These are phyloP conservation scores for Dendrothele bispora DNA, from an alignment of 768 basidiomycete genomes.

Conservation along the genomic window DNA sequence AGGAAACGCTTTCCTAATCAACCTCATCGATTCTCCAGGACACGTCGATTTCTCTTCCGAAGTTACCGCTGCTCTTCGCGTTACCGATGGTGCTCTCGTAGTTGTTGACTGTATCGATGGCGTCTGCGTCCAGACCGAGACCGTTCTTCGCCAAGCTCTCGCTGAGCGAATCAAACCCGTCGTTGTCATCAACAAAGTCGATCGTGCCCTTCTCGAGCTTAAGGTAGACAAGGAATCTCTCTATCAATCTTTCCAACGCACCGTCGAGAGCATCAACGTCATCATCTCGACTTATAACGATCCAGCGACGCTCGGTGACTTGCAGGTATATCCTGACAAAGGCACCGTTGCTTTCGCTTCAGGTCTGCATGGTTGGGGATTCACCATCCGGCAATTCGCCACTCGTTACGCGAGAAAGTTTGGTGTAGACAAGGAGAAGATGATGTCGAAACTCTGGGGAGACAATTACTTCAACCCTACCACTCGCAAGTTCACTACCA, in stretches of 20 bases:
- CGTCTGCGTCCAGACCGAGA: slow-evolving; percentile 99
- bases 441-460: slow-evolving; percentile 97
- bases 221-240: slow-evolving; percentile 96
- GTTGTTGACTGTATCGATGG: slow-evolving; percentile 99
- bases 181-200: slow-evolving; percentile 99
- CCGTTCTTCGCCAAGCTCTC: slow-evolving; percentile 95
- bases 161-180: slow-evolving; percentile 99
- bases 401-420: slow-evolving; percentile 95
- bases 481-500: slow-evolving; percentile 95
- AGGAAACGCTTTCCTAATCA: slow-evolving; percentile 98
- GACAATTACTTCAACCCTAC: slow-evolving; percentile 99
- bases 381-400: slow-evolving; percentile 98
- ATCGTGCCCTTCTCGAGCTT: slow-evolving; percentile 97
- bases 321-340: slow-evolving; percentile 97
- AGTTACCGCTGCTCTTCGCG: slow-evolving; percentile 98
- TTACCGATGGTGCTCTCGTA: slow-evolving; percentile 98
- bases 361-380: slow-evolving; percentile 99
- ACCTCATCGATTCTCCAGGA: slow-evolving; percentile 98
- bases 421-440: slow-evolving; percentile 98
- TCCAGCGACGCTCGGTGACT: slow-evolving; percentile 88
- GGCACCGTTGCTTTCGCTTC: slow-evolving; percentile 99
- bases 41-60: slow-evolving; percentile 99
- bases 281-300: slow-evolving; percentile 98
- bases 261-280: slow-evolving; percentile 97
- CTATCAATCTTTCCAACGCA: slow-evolving; percentile 96